These are phyloP conservation scores for Micractinium sp. DNA, from an alignment of 139 green algal species.

Conservation along the genomic window DNA sequence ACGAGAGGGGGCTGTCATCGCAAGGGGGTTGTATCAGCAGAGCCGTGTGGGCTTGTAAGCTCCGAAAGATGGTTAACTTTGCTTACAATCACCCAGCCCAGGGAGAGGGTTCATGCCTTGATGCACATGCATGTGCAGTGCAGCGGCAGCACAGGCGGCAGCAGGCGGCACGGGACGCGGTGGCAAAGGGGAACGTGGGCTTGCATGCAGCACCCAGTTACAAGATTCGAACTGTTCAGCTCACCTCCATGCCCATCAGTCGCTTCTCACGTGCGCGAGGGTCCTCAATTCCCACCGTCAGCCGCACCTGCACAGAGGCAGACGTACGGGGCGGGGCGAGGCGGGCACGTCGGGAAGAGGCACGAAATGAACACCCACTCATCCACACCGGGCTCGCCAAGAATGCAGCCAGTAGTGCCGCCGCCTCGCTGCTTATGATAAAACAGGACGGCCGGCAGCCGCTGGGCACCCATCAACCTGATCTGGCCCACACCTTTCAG, in stretches of 20 bases:
- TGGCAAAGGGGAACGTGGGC: neutral
- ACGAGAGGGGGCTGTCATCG: conserved; percentile 16
- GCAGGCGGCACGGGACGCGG: neutral
- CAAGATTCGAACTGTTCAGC: neutral
- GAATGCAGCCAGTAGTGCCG: no score
- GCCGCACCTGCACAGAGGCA: conserved; percentile 60
- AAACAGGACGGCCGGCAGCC: no score
- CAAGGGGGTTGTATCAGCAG: conserved; percentile 26
- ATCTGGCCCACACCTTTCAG: no score
- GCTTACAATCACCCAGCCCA: conserved; percentile 23
- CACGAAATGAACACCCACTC: no score
- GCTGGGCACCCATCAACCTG: no score
- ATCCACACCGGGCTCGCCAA: no score
- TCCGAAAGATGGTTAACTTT: conserved; percentile 44
- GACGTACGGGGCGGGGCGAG: neutral
- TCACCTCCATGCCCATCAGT: conserved; percentile 73
- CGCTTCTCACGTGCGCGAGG: conserved; percentile 61
- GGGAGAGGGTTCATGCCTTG: no score
- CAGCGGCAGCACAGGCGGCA: neutral
- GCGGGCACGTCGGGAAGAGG: no score
- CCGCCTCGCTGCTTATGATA: no score
- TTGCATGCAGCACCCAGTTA: neutral
- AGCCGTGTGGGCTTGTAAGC: conserved; percentile 11
- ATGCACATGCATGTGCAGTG: neutral
- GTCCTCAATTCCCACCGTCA: conserved; percentile 88